These are phyloP conservation scores for Fusarium sterilihyphosum DNA, from an alignment of 2,329 filamentous ascomycete species.

Conservation along the genomic window DNA sequence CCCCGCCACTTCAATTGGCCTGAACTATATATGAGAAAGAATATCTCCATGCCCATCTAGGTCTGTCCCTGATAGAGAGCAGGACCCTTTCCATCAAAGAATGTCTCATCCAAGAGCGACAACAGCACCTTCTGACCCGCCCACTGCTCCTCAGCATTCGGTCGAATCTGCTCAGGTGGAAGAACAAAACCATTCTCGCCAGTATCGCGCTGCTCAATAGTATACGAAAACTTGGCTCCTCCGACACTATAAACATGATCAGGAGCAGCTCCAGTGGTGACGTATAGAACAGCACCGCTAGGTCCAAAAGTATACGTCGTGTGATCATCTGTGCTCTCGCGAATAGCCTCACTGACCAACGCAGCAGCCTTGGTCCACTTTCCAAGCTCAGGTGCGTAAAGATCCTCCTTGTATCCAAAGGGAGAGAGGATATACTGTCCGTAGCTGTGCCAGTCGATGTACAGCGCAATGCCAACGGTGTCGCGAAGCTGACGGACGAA, in stretches of 20 bases:
- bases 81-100: conserved; percentile 47
- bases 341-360: conserved; percentile 44
- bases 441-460: conserved; percentile 60
- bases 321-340: conserved; percentile 42
- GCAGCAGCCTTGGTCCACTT: conserved; percentile 53
- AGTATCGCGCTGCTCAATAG: conserved; percentile 50
- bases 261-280: conserved; percentile 46
- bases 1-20: background rate
- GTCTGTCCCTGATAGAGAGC: conserved; percentile 30
- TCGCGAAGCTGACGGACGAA: conserved; percentile 46
- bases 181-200: conserved; percentile 51
- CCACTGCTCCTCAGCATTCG: conserved; percentile 50
- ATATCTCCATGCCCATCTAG: background rate
- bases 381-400: conserved; percentile 50
- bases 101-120: conserved; percentile 46
- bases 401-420: conserved; percentile 57
- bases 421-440: conserved; percentile 56
- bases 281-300: conserved; percentile 52
- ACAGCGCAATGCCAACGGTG: conserved; percentile 53
- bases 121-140: conserved; percentile 50
- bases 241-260: conserved; percentile 44
- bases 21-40: background rate
- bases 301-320: conserved; percentile 51
- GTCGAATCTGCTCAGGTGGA: conserved; percentile 50
- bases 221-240: conserved; percentile 51